Percentiles rank a stretch among this genome's conserved stretches.
Evolutionary conservation across 202 grass and related monocot genomes (phyloP).

Genomic region (Schoenoplectus triqueter): DNA sequence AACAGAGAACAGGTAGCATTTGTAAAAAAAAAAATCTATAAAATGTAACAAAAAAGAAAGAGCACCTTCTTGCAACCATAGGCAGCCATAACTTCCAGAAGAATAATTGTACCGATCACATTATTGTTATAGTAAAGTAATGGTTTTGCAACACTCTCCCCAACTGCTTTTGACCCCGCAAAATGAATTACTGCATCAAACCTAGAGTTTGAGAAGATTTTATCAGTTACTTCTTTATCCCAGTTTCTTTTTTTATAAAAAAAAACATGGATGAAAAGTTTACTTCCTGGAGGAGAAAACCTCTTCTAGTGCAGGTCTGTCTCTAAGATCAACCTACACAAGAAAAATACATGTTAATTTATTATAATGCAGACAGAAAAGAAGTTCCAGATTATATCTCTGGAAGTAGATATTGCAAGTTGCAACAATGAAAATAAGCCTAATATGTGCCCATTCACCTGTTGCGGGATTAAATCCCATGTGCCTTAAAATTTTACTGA

Average conservation of each 20-base stretch:
- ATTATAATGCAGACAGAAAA: constrained; percentile 20
- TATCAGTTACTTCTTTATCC: not conserved
- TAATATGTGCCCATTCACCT: not conserved
- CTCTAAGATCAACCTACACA: constrained; percentile 82
- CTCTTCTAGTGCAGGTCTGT: constrained; percentile 62
- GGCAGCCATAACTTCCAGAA: constrained; percentile 91
- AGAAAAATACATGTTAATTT: constrained; percentile 37
- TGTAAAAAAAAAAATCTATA: constrained; percentile 17
- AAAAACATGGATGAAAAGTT: constrained; percentile 33
- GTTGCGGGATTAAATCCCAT: not conserved
- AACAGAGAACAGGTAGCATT: not conserved
- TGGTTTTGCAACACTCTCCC: constrained; percentile 91
- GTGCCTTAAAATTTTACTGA: not conserved
- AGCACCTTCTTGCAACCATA: constrained; percentile 91
- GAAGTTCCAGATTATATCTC: not conserved
- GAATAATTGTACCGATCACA: constrained; percentile 76
- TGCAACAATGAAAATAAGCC: not conserved
- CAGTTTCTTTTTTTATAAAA: constrained; percentile 12
- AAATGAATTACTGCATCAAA: constrained; percentile 98
- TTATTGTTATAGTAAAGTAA: constrained; percentile 98
- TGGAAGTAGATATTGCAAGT: not conserved
- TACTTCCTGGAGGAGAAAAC: constrained; percentile 84
- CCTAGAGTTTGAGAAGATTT: constrained; percentile 48
- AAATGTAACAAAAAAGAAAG: constrained; percentile 26
- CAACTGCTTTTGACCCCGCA: constrained; percentile 91